Percentiles rank a stretch among this genome's conserved stretches.
Evolutionary conservation across 2,329 filamentous ascomycete species (phyloP).

Genomic region (Pezicula rhizophila): DNA sequence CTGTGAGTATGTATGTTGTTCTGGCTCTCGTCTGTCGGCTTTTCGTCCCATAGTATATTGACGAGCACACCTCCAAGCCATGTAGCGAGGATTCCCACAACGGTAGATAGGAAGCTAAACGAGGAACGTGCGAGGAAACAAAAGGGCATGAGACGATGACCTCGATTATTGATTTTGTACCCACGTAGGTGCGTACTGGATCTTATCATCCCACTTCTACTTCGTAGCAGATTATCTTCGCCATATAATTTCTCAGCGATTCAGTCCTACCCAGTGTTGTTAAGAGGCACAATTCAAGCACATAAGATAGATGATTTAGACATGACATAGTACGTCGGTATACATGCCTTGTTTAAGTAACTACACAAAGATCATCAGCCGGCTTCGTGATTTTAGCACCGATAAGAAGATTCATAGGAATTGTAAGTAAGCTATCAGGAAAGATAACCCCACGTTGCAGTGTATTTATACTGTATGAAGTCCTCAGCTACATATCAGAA

Average conservation of each 20-base stretch:
- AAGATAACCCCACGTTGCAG: neutral
- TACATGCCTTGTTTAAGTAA: too few relatives aligned
- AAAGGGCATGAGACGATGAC: too few relatives aligned
- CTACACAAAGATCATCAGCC: neutral
- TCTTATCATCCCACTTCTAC: too few relatives aligned
- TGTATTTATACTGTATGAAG: neutral
- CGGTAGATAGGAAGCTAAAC: constrained; percentile 27
- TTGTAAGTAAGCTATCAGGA: constrained; percentile 1
- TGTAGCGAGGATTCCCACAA: constrained; percentile 31
- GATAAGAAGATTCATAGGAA: constrained; percentile 4
- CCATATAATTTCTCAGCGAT: too few relatives aligned
- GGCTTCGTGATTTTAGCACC: constrained; percentile 3
- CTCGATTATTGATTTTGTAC: too few relatives aligned
- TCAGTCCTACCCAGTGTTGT: too few relatives aligned
- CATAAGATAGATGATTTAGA: too few relatives aligned
- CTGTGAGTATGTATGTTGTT: constrained; percentile 34
- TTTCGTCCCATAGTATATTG: constrained; percentile 33
- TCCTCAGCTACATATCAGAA: neutral
- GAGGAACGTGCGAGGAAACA: constrained; percentile 24
- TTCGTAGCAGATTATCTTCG: too few relatives aligned
- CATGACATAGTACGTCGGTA: too few relatives aligned
- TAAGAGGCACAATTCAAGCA: too few relatives aligned
- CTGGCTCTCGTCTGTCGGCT: constrained; percentile 34
- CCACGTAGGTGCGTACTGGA: too few relatives aligned
- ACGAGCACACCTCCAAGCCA: constrained; percentile 32